Evolutionary conservation across 768 basidiomycete species (phyloP).

Genomic region (Mycena amicta): DNA sequence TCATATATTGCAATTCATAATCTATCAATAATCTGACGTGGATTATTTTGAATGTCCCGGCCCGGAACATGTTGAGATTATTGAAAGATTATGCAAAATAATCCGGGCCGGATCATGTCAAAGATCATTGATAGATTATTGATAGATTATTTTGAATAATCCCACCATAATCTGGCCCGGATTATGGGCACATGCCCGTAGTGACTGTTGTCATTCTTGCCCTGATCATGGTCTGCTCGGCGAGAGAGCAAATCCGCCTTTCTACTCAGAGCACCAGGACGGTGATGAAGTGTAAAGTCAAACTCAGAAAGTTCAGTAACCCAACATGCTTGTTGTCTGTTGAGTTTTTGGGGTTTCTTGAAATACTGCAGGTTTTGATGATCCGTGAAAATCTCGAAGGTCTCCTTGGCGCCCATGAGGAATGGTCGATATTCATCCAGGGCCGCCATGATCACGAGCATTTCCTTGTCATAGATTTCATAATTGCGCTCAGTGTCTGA

Average conservation of each 20-base stretch:
- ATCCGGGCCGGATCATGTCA: too few relatives aligned
- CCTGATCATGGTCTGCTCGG: not conserved
- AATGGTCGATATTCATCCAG: slow-evolving; percentile 29
- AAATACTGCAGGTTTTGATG: slow-evolving; percentile 17
- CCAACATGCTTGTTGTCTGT: not conserved
- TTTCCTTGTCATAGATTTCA: slow-evolving; percentile 48
- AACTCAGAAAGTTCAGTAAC: not conserved
- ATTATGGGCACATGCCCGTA: not conserved
- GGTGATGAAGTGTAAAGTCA: not conserved
- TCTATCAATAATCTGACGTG: too few relatives aligned
- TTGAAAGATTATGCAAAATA: too few relatives aligned
- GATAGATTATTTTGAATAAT: too few relatives aligned
- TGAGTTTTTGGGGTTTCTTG: slow-evolving; percentile 5
- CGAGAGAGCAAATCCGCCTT: not conserved
- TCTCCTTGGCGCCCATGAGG: not conserved
- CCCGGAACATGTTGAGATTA: too few relatives aligned
- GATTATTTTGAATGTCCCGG: too few relatives aligned
- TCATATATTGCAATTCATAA: too few relatives aligned
- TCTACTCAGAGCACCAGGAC: slow-evolving; percentile 5
- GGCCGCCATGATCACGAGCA: slow-evolving; percentile 45
- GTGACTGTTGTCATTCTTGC: not conserved
- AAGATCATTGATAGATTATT: too few relatives aligned
- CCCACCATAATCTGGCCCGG: not conserved
- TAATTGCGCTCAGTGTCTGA: slow-evolving; percentile 45
- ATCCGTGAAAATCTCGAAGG: slow-evolving; percentile 14